Percentiles rank a stretch among this genome's conserved stretches.
Evolutionary conservation across 768 basidiomycete species (phyloP).

Genomic region (Macrolepiota fuliginosa): DNA sequence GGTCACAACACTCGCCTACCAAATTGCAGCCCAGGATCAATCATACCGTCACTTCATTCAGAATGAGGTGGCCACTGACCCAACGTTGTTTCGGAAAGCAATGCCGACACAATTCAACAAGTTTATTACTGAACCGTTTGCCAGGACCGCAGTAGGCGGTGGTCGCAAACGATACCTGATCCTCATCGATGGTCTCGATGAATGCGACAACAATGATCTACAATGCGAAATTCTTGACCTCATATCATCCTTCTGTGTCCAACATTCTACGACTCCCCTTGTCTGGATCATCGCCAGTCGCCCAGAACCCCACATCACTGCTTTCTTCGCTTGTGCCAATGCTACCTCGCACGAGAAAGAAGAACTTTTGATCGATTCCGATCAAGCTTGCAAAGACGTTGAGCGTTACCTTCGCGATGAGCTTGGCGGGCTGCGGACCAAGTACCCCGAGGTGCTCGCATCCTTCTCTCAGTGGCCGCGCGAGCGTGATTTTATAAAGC

Average conservation of each 20-base stretch:
- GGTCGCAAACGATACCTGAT: constrained; percentile 4
- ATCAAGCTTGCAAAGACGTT: constrained; percentile 17
- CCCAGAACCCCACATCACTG: constrained; percentile 21
- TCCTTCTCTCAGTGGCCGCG: not conserved
- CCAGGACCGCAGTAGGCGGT: too few species aligned
- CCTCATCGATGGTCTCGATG: constrained; percentile 26
- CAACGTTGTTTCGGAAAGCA: constrained; percentile 8
- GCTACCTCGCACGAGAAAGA: not conserved
- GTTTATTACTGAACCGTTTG: constrained; percentile 15
- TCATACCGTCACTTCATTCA: too few species aligned
- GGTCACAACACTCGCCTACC: constrained; percentile 17
- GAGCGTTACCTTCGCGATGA: constrained; percentile 13
- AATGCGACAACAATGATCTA: constrained; percentile 14
- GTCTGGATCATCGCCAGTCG: constrained; percentile 24
- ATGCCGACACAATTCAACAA: constrained; percentile 11
- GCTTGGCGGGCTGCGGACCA: constrained; percentile 7
- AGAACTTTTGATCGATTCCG: constrained; percentile 5
- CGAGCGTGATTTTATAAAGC: not conserved
- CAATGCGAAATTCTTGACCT: constrained; percentile 16
- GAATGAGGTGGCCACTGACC: not conserved
- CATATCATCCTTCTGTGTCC: constrained; percentile 4
- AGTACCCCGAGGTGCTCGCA: not conserved
- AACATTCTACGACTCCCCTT: constrained; percentile 11
- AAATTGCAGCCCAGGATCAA: constrained; percentile 14
- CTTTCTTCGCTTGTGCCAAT: constrained; percentile 4